These are phyloP conservation scores for Polyporus tsugae DNA, from an alignment of 1,284 basidiomycete species.

Conservation along the genomic window DNA sequence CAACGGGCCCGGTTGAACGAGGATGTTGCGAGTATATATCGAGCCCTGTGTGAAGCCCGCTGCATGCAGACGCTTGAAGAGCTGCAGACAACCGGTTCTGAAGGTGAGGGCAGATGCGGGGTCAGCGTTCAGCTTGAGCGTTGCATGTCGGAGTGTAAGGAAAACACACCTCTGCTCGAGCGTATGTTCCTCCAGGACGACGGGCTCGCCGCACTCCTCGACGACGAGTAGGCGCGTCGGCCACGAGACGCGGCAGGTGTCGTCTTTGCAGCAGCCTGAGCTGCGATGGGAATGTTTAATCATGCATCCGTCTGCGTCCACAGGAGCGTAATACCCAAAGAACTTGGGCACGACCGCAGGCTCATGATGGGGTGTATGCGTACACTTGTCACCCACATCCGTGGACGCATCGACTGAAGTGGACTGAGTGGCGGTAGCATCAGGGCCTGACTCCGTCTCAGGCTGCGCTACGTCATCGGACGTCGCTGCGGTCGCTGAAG, in stretches of 20 bases:
- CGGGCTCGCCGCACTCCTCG: constrained; percentile 54
- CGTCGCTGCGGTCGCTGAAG: neutral
- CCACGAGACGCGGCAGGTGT: constrained; percentile 12
- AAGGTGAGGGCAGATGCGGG: neutral
- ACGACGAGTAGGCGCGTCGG: constrained; percentile 55
- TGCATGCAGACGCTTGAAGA: constrained; percentile 50
- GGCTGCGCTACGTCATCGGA: neutral
- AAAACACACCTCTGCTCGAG: neutral
- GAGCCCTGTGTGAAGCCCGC: constrained; percentile 52
- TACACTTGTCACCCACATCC: neutral
- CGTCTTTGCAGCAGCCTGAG: constrained; percentile 10
- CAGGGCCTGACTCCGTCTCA: neutral
- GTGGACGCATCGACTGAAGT: neutral
- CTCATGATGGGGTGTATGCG: neutral
- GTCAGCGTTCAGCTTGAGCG: neutral
- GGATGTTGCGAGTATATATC: constrained; percentile 51
- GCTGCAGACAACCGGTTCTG: constrained; percentile 48
- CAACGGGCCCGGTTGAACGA: constrained; percentile 54
- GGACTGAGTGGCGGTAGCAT: neutral
- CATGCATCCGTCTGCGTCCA: constrained; percentile 23
- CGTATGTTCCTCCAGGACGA: constrained; percentile 28
- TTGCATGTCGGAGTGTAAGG: neutral
- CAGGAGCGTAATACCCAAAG: constrained; percentile 57
- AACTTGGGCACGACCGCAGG: constrained; percentile 58
- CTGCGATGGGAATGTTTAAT: neutral